phyloP scores from a whole-genome alignment of 768 basidiomycete species.

The Rubroboletus satanas region DNA sequence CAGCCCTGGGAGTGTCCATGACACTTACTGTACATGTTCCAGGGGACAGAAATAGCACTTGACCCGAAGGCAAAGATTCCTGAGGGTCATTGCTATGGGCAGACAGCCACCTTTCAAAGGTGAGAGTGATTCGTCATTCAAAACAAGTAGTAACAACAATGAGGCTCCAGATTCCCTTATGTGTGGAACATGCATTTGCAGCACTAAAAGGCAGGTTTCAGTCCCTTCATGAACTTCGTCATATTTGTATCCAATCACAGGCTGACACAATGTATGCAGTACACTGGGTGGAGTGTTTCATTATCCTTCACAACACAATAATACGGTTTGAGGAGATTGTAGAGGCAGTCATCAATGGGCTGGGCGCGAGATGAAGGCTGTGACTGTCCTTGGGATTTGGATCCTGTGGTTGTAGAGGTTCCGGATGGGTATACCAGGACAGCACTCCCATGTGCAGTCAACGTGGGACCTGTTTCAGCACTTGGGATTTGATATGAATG shows the following conservation, averaged over 20 bases:
- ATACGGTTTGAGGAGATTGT: constrained; percentile 4
- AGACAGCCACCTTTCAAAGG: constrained; percentile 11
- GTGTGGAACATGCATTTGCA: constrained; percentile 8
- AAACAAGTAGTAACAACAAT: no score
- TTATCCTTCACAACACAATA: constrained; percentile 13
- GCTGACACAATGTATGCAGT: neutral
- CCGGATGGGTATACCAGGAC: neutral
- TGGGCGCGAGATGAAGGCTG: neutral
- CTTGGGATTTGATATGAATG: neutral
- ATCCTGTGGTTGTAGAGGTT: neutral
- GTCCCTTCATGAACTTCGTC: neutral
- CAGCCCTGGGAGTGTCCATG: constrained; percentile 13
- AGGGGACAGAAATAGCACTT: neutral
- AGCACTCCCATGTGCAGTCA: neutral
- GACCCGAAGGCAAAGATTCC: neutral
- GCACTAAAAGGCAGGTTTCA: constrained; percentile 7
- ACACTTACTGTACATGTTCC: constrained; percentile 11
- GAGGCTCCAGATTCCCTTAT: no score
- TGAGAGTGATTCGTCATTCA: no score
- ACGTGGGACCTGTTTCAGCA: neutral
- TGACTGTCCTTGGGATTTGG: neutral
- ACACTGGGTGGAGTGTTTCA: constrained; percentile 7
- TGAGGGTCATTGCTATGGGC: constrained; percentile 8
- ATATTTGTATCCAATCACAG: neutral
- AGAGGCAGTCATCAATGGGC: neutral